A percentile compares a stretch with the other conserved stretches of the same genome.
These are phyloP conservation scores for Globisporangium viniferum DNA, from an alignment of 352 stramenopile genomes.

Conservation along the genomic window DNA sequence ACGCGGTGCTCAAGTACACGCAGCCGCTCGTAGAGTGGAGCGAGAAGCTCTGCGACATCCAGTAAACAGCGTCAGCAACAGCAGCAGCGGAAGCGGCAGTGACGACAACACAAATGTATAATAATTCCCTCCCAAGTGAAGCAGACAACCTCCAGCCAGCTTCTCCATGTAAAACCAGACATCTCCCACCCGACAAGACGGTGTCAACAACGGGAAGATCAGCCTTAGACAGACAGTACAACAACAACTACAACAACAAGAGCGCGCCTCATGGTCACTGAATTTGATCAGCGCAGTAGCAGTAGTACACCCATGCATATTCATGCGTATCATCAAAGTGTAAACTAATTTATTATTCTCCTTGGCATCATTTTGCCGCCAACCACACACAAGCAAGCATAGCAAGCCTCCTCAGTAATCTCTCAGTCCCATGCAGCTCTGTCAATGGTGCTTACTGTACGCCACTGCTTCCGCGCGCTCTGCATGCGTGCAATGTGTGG, in stretches of 20 bases:
- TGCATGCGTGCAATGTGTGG: not conserved
- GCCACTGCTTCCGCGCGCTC: not conserved
- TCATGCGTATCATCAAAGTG: conserved; percentile 1
- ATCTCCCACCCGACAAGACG: not conserved
- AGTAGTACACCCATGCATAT: not conserved
- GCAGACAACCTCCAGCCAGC: not conserved
- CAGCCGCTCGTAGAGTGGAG: conserved; percentile 4
- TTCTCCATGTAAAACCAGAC: conserved; percentile 4
- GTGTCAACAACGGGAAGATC: not conserved
- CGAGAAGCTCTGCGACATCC: conserved; percentile 7
- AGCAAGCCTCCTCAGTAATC: not conserved
- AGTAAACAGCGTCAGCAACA: not conserved
- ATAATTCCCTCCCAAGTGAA: not conserved
- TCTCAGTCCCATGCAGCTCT: not conserved
- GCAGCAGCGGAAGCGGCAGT: not conserved
- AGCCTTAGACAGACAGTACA: conserved; percentile 3
- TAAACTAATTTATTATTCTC: conserved; percentile 6
- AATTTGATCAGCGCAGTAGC: conserved; percentile 7
- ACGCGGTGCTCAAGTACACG: conserved; percentile 53
- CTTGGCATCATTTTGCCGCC: not conserved
- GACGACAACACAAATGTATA: not conserved
- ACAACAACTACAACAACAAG: conserved; percentile 1
- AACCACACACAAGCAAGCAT: not conserved
- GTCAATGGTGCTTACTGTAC: not conserved
- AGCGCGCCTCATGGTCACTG: not conserved